Evolutionary conservation across 140 eudicot species (phyloP).

Genomic region (Cichorium intybus): DNA sequence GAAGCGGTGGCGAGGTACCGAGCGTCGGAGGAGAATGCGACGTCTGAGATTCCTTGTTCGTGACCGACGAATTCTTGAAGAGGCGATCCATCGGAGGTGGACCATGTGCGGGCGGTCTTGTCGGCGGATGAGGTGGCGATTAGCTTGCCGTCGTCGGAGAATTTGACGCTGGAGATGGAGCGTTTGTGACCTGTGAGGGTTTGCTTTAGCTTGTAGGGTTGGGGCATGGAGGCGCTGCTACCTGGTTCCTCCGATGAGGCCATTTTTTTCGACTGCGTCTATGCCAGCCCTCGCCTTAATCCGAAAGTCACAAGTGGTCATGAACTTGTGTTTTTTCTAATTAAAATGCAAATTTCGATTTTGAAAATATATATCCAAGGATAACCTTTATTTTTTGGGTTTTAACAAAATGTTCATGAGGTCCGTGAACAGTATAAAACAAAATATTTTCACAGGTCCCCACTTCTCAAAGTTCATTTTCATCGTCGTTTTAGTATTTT

Average conservation of each 20-base stretch:
- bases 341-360: too few relatives aligned
- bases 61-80: slow-evolving; percentile 65
- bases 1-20: slow-evolving; percentile 90
- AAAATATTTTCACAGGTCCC: too few relatives aligned
- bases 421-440: too few relatives aligned
- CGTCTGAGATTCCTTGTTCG: slow-evolving; percentile 81
- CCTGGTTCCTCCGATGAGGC: slow-evolving; percentile 37
- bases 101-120: slow-evolving; percentile 64
- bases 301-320: background rate
- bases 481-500: too few relatives aligned
- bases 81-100: slow-evolving; percentile 43
- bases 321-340: too few relatives aligned
- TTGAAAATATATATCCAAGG: too few relatives aligned
- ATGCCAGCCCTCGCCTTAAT: too few relatives aligned
- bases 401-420: too few relatives aligned
- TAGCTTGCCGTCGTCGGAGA: slow-evolving; percentile 84
- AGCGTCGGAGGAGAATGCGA: slow-evolving; percentile 84
- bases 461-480: too few relatives aligned
- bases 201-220: slow-evolving; percentile 69
- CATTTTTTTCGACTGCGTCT: slow-evolving; percentile 16
- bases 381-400: too few relatives aligned
- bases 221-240: slow-evolving; percentile 22
- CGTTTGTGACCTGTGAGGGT: slow-evolving; percentile 82
- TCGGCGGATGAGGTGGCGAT: slow-evolving; percentile 95
- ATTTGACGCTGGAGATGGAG: slow-evolving; percentile 81